Conservation (phyloP, 805 yeast genomes). For the Starmerella bombi region DNA sequence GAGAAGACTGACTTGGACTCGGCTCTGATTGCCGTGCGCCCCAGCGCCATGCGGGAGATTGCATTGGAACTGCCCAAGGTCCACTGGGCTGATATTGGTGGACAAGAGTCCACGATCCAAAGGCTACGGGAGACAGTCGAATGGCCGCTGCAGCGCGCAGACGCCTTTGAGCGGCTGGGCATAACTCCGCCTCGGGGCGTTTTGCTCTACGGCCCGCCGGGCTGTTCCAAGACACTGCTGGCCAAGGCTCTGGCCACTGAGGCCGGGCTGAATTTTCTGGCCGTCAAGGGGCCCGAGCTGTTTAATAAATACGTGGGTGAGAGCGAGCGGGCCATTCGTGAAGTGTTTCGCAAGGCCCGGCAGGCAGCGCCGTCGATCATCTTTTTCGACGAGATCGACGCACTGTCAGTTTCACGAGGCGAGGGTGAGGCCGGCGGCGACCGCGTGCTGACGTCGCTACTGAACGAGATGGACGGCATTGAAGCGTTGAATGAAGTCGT, state of each 20-base stretch:
- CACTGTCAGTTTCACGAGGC: conserved; percentile 63
- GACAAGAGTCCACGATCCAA: conserved; percentile 70
- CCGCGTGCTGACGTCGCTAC: conserved; percentile 75
- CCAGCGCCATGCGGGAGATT: conserved; percentile 95
- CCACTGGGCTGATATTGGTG: conserved; percentile 90
- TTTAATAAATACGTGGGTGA: conserved; percentile 95
- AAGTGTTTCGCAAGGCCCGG: conserved; percentile 81
- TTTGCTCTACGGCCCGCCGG: conserved; percentile 92
- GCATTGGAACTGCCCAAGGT: conserved; percentile 90
- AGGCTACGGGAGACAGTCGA: conserved; percentile 84
- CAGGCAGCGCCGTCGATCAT: conserved; percentile 92
- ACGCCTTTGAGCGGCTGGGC: conserved; percentile 63
- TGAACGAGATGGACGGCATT: conserved; percentile 94
- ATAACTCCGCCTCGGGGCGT: conserved; percentile 88
- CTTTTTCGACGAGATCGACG: conserved; percentile 95
- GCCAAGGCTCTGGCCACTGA: conserved; percentile 95
- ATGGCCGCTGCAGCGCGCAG: conserved; percentile 73
- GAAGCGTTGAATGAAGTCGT: conserved; percentile 90
- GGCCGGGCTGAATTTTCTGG: conserved; percentile 82
- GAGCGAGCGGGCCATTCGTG: conserved; percentile 84
- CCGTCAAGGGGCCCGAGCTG: conserved; percentile 94
- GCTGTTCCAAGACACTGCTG: conserved; percentile 88
- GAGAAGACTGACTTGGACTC: conserved; percentile 45
- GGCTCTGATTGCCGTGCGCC: conserved; percentile 70
- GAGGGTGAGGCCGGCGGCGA: conserved; percentile 50